Evolutionary conservation across 495 filamentous ascomycete species (phyloP).

Genomic region (Polyplosphaeria fusca): DNA sequence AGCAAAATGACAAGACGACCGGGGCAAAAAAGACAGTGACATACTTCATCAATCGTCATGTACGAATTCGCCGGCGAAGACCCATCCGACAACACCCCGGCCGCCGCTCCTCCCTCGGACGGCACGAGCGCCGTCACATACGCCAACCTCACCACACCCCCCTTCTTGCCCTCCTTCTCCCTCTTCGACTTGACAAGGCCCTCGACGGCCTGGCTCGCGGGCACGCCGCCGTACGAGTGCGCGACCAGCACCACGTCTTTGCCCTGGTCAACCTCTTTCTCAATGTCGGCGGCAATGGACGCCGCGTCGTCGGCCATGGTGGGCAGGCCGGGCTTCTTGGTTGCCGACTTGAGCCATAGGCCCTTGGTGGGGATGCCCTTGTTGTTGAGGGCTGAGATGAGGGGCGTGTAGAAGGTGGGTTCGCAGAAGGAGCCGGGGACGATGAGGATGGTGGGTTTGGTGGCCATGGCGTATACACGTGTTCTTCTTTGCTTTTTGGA

Average conservation of each 20-base stretch:
- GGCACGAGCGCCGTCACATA: slow-evolving; percentile 23
- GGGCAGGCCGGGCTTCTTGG: slow-evolving; percentile 10
- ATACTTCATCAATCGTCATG: background rate
- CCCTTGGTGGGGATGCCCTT: slow-evolving; percentile 31
- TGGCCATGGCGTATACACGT: background rate
- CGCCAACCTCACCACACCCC: slow-evolving; percentile 22
- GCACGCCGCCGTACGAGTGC: slow-evolving; percentile 27
- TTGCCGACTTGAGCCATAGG: slow-evolving; percentile 20
- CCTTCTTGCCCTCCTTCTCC: slow-evolving; percentile 19
- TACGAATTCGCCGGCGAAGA: background rate
- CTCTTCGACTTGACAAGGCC: slow-evolving; percentile 21
- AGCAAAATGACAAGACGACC: background rate
- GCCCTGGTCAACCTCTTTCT: slow-evolving; percentile 20
- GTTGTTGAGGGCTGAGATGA: slow-evolving; percentile 31
- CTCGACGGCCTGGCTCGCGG: slow-evolving; percentile 3
- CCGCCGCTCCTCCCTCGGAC: background rate
- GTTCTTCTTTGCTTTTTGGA: background rate
- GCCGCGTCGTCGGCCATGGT: slow-evolving; percentile 28
- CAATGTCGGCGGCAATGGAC: slow-evolving; percentile 4
- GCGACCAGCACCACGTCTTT: slow-evolving; percentile 25
- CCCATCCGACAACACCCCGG: background rate
- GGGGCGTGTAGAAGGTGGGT: slow-evolving; percentile 36
- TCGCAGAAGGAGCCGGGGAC: slow-evolving; percentile 44
- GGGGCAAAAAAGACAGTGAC: background rate
- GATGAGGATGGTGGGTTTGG: slow-evolving; percentile 43